A percentile compares a stretch with the other conserved stretches of the same genome.
phyloP scores from a whole-genome alignment of 2,329 filamentous ascomycete species.

The Diaporthe longicolla region DNA sequence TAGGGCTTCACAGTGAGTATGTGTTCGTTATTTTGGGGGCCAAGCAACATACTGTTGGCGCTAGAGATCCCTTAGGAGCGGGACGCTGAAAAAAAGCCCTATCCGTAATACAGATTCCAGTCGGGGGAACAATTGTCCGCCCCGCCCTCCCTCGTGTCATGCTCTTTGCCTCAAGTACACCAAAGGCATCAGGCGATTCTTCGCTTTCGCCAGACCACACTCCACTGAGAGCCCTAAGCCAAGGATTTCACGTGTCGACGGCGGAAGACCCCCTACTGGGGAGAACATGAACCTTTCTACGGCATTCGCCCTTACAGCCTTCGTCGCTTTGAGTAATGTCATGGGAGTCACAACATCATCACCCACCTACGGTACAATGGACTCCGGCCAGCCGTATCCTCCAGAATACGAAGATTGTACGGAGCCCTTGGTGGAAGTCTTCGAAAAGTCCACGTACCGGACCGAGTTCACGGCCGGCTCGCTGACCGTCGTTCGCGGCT shows the following conservation, averaged over 20 bases:
- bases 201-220: conserved; percentile 15
- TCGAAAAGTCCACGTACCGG: background rate
- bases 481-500: background rate
- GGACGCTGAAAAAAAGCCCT: conserved; percentile 2
- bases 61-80: background rate
- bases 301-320: conserved; percentile 20
- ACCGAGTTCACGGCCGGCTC: conserved; percentile 3
- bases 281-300: conserved; percentile 17
- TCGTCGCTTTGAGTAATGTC: conserved; percentile 7
- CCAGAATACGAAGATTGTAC: background rate
- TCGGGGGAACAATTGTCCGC: conserved; percentile 14
- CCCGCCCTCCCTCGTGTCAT: conserved; percentile 5
- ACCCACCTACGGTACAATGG: conserved; percentile 13
- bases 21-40: conserved; percentile 11
- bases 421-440: background rate
- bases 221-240: conserved; percentile 6
- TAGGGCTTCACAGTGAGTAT: conserved; percentile 12
- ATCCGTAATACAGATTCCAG: background rate
- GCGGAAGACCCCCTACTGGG: conserved; percentile 5
- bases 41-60: conserved; percentile 9
- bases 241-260: background rate
- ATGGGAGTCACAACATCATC: conserved; percentile 22
- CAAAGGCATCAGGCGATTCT: conserved; percentile 13
- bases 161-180: conserved; percentile 21
- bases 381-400: background rate